Conservation (phyloP, 2,329 filamentous ascomycete species). For the Rasamsonia emersonii region DNA sequence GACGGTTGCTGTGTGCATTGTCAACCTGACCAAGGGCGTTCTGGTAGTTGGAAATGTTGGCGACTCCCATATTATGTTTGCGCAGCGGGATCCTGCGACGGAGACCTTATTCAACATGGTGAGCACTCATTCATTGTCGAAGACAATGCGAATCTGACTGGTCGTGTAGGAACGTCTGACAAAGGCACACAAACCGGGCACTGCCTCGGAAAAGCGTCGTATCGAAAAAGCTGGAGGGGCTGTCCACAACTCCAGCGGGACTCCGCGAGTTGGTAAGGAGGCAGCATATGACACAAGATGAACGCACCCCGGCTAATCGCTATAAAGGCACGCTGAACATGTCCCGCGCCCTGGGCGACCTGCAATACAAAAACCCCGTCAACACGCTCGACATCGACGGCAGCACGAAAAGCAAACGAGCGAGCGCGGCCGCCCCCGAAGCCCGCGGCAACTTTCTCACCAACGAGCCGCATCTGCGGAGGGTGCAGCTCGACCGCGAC, state of each 20-base stretch:
- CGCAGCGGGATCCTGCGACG: conserved; percentile 19
- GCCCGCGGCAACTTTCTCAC: conserved; percentile 23
- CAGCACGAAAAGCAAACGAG: conserved; percentile 11
- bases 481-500: conserved; percentile 14
- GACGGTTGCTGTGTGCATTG: conserved; percentile 24
- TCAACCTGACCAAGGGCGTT: conserved; percentile 24
- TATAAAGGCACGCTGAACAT: conserved; percentile 24
- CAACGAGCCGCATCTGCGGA: conserved; percentile 21
- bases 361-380: conserved; percentile 29
- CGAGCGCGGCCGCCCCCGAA: conserved; percentile 11
- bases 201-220: conserved; percentile 19
- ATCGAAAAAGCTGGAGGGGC: conserved; percentile 25
- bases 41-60: conserved; percentile 26
- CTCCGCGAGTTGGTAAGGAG: conserved; percentile 23
- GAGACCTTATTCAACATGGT: conserved; percentile 19
- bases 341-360: conserved; percentile 28
- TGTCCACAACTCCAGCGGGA: conserved; percentile 18
- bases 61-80: conserved; percentile 27
- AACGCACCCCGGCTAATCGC: no score
- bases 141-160: conserved; percentile 2
- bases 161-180: conserved; percentile 23
- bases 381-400: conserved; percentile 15
- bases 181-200: conserved; percentile 22
- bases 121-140: conserved; percentile 3
- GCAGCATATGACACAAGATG: no score